Percentiles rank a stretch among this genome's conserved stretches.
phyloP scores from a whole-genome alignment of 2,329 filamentous ascomycete genomes.

The Penicillium sumatraense region DNA sequence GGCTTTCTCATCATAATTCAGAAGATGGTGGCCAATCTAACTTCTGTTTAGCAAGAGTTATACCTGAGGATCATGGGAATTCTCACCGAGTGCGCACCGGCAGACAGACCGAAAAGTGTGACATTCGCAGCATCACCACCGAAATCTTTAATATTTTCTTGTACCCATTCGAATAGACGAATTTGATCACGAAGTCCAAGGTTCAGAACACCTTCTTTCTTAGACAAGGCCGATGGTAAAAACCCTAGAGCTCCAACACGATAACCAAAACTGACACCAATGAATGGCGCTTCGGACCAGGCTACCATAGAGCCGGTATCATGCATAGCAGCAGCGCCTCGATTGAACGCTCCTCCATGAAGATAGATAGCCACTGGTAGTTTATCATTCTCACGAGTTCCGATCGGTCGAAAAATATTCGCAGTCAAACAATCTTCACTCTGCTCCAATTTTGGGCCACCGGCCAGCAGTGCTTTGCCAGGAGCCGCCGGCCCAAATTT shows the following conservation, averaged over 20 bases:
- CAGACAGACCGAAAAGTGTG: conserved; percentile 45
- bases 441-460: conserved; percentile 55
- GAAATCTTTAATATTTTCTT: conserved; percentile 30
- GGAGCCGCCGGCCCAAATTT: conserved; percentile 38
- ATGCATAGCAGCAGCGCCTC: conserved; percentile 45
- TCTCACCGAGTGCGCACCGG: conserved; percentile 53
- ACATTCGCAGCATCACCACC: conserved; percentile 35
- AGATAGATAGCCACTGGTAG: conserved; percentile 48
- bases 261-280: conserved; percentile 53
- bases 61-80: not conserved
- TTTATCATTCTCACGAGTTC: conserved; percentile 20
- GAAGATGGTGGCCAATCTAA: conserved; percentile 70
- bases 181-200: conserved; percentile 44
- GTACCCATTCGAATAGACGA: conserved; percentile 35
- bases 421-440: conserved; percentile 50
- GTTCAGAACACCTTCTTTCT: conserved; percentile 58
- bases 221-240: conserved; percentile 60
- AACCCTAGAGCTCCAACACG: conserved; percentile 65
- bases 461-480: conserved; percentile 53
- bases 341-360: conserved; percentile 47
- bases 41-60: not conserved
- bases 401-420: conserved; percentile 45
- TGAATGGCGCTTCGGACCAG: conserved; percentile 52
- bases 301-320: conserved; percentile 66
- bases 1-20: conserved; percentile 48